Percentiles rank a stretch among this genome's conserved stretches.
These are phyloP conservation scores for Neurospora intermedia DNA, from an alignment of 495 filamentous ascomycete species.

Conservation along the genomic window DNA sequence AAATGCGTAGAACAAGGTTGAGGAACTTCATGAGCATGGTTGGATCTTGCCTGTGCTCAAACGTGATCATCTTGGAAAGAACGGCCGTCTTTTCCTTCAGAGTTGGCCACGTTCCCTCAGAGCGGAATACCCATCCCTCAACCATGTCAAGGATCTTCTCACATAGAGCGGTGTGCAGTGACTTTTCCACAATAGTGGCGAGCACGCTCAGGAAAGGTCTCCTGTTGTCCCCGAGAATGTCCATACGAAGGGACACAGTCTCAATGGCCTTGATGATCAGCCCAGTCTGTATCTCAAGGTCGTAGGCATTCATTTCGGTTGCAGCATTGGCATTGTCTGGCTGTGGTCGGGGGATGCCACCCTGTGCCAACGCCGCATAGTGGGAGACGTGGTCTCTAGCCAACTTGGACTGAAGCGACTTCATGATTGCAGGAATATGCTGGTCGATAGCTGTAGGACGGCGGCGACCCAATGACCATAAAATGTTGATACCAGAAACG, in stretches of 20 bases:
- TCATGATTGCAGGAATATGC: slow-evolving; percentile 83
- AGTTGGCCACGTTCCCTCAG: slow-evolving; percentile 85
- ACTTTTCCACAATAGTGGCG: slow-evolving; percentile 90
- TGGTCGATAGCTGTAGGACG: slow-evolving; percentile 78
- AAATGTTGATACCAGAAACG: slow-evolving; percentile 76
- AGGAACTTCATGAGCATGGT: slow-evolving; percentile 85
- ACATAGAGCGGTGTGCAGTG: slow-evolving; percentile 71
- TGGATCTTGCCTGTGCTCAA: slow-evolving; percentile 72
- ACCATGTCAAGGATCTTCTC: slow-evolving; percentile 88
- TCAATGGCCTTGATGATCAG: slow-evolving; percentile 92
- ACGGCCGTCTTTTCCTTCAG: slow-evolving; percentile 98
- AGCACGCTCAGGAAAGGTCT: slow-evolving; percentile 89
- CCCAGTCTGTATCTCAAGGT: slow-evolving; percentile 73
- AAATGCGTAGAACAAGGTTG: slow-evolving; percentile 91
- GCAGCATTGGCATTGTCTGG: slow-evolving; percentile 37
- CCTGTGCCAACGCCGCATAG: slow-evolving; percentile 43
- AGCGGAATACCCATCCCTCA: slow-evolving; percentile 91
- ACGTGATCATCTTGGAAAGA: slow-evolving; percentile 91
- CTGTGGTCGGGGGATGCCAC: slow-evolving; percentile 22
- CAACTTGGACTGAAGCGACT: slow-evolving; percentile 82
- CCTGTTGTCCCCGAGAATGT: slow-evolving; percentile 81
- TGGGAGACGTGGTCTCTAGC: slow-evolving; percentile 87
- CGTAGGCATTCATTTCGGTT: slow-evolving; percentile 57
- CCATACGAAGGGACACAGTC: slow-evolving; percentile 82
- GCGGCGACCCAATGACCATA: slow-evolving; percentile 81